Conservation (phyloP, 2,329 filamentous ascomycete species). For the Tolypocladium pustulatum region DNA sequence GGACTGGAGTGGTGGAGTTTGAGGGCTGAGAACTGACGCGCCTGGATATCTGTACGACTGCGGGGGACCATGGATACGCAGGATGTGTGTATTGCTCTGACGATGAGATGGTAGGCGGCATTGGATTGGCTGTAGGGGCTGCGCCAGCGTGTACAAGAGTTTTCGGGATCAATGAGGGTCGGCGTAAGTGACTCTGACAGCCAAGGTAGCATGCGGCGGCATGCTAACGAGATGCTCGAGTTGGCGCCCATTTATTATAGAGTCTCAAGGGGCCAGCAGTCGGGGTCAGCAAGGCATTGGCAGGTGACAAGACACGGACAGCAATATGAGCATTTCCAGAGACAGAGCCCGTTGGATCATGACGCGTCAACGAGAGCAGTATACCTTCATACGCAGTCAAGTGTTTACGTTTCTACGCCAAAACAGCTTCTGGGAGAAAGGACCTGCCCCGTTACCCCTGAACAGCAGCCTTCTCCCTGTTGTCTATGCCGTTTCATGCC, state of each 20-base stretch:
- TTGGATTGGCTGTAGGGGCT: background rate
- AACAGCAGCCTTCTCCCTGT: background rate
- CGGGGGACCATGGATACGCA: background rate
- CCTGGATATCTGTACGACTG: background rate
- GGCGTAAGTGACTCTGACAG: background rate
- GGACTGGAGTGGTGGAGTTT: constrained; percentile 30
- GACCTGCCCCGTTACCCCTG: background rate
- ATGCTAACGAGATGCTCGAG: background rate
- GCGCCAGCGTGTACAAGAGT: background rate
- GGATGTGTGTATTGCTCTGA: background rate
- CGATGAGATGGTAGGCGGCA: background rate
- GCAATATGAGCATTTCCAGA: background rate
- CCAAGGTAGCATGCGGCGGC: background rate
- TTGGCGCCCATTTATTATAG: background rate
- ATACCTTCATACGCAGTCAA: background rate
- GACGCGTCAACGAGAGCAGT: background rate
- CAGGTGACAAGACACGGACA: background rate
- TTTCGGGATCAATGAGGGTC: background rate
- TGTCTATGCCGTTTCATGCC: background rate
- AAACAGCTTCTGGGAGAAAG: background rate
- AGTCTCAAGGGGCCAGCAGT: background rate
- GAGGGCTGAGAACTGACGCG: constrained; percentile 18
- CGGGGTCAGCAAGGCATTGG: background rate
- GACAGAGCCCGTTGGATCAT: background rate
- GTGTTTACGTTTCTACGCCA: background rate